A percentile compares a stretch with the other conserved stretches of the same genome.
Conservation (phyloP, 108 stramenopile species). For the Nitzschia sp. region DNA sequence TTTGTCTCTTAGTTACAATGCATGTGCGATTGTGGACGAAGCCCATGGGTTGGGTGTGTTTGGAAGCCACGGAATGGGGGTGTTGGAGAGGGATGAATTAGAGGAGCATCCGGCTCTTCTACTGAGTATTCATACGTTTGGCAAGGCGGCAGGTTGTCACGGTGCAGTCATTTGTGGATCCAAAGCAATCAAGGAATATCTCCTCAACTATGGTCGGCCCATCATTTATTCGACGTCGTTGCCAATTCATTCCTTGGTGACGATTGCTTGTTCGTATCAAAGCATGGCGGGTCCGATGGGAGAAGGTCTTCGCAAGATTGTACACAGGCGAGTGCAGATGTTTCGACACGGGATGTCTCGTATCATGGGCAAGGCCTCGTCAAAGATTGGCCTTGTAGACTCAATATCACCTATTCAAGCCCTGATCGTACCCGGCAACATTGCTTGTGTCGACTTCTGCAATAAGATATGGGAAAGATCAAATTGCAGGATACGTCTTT, state of each 20-base stretch:
- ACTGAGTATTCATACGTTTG: slow-evolving; percentile 91
- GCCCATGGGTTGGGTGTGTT: slow-evolving; percentile 88
- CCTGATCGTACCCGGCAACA: slow-evolving; percentile 88
- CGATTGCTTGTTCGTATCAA: slow-evolving; percentile 79
- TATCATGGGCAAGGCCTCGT: not conserved
- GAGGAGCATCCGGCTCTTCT: slow-evolving; percentile 85
- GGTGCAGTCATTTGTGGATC: slow-evolving; percentile 87
- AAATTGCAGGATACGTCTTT: slow-evolving; percentile 67
- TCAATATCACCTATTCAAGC: slow-evolving; percentile 93
- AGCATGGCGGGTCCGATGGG: slow-evolving; percentile 65
- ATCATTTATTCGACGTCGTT: slow-evolving; percentile 95
- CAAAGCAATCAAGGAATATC: slow-evolving; percentile 56
- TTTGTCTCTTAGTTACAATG: slow-evolving; percentile 53
- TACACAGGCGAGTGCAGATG: slow-evolving; percentile 25
- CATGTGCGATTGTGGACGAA: slow-evolving; percentile 86
- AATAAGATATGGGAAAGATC: slow-evolving; percentile 39
- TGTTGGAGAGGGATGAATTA: slow-evolving; percentile 63
- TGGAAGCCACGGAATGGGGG: slow-evolving; percentile 80
- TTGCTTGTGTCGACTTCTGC: slow-evolving; percentile 64
- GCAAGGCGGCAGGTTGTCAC: slow-evolving; percentile 97
- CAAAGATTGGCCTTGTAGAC: slow-evolving; percentile 37
- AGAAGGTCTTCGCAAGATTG: slow-evolving; percentile 42
- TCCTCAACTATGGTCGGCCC: slow-evolving; percentile 93
- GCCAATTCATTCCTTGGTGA: slow-evolving; percentile 79
- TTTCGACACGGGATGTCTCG: slow-evolving; percentile 37